Evolutionary conservation across 2,329 filamentous ascomycete genomes (phyloP).

Genomic region (Hypoxylon sp.): DNA sequence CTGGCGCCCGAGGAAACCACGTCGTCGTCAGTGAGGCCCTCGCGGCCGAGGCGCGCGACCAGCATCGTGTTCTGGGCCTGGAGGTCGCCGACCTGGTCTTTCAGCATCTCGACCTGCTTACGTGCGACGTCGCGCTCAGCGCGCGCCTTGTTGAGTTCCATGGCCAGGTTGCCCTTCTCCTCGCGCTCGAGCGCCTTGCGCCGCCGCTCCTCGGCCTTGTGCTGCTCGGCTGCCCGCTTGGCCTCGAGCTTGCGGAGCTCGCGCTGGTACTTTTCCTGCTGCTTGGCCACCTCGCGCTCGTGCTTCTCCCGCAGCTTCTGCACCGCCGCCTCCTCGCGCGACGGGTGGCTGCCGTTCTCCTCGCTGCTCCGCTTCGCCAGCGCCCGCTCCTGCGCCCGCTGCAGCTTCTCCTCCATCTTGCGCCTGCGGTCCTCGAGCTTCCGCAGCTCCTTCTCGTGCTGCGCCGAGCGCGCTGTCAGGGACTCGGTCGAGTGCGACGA

Average conservation of each 20-base stretch:
- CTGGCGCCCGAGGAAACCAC: neutral
- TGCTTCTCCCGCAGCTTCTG: conserved; percentile 70
- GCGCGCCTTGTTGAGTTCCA: conserved; percentile 61
- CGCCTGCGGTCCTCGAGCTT: conserved; percentile 66
- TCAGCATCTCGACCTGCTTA: conserved; percentile 63
- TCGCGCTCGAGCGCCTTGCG: conserved; percentile 63
- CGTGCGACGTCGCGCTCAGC: conserved; percentile 61
- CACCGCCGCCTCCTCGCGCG: conserved; percentile 50
- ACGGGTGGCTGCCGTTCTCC: conserved; percentile 41
- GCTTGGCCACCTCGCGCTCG: conserved; percentile 68
- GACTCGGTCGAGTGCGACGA: conserved; percentile 53
- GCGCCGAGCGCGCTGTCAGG: conserved; percentile 42
- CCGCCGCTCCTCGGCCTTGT: conserved; percentile 62
- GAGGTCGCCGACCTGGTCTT: conserved; percentile 62
- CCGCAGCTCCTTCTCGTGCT: conserved; percentile 69
- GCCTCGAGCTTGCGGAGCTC: conserved; percentile 71
- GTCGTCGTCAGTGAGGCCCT: conserved; percentile 40
- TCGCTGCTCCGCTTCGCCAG: conserved; percentile 55
- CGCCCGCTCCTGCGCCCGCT: conserved; percentile 40
- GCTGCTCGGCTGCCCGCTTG: conserved; percentile 67
- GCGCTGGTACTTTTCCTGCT: conserved; percentile 70
- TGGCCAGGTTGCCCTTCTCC: conserved; percentile 56
- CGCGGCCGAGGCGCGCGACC: conserved; percentile 60
- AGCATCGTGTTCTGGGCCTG: conserved; percentile 68
- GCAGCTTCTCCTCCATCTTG: conserved; percentile 51